Percentiles rank a stretch among this genome's conserved stretches.
phyloP scores from a whole-genome alignment of 139 green algal species.

The Chlamydomonas eustigma region DNA sequence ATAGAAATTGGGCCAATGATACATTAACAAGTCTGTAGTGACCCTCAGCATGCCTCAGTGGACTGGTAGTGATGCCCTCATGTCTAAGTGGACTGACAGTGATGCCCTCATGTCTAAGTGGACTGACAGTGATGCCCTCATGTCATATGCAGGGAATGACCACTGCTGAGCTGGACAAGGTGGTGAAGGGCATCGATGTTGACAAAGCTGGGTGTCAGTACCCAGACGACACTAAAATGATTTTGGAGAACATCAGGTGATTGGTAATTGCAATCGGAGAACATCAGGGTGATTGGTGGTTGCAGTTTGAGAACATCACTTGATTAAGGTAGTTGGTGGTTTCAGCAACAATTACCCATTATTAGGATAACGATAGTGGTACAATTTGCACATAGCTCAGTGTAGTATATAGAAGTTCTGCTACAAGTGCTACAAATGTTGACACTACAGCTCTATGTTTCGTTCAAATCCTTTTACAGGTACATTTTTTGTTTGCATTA shows the following conservation, averaged over 20 bases:
- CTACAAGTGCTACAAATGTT: not conserved
- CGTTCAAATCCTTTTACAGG: no score
- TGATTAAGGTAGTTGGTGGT: not conserved
- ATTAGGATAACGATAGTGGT: not conserved
- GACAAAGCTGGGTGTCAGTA: not conserved
- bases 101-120: not conserved
- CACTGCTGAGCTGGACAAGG: not conserved
- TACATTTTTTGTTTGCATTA: not conserved
- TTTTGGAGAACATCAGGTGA: not conserved
- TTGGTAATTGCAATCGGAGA: not conserved
- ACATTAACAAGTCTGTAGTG: not conserved
- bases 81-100: not conserved
- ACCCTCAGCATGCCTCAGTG: not conserved
- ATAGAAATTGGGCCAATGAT: not conserved
- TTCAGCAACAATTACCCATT: no score
- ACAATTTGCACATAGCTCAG: not conserved
- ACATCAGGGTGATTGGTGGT: not conserved
- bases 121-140: not conserved
- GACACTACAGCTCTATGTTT: no score
- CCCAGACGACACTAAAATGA: not conserved
- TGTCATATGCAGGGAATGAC: not conserved
- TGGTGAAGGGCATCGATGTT: slow-evolving; percentile 1
- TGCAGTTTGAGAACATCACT: not conserved
- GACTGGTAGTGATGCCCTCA: not conserved
- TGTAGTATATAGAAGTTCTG: not conserved